Evolutionary conservation across 2,329 filamentous ascomycete genomes (phyloP).

Genomic region (Curvularia eragrostidis): DNA sequence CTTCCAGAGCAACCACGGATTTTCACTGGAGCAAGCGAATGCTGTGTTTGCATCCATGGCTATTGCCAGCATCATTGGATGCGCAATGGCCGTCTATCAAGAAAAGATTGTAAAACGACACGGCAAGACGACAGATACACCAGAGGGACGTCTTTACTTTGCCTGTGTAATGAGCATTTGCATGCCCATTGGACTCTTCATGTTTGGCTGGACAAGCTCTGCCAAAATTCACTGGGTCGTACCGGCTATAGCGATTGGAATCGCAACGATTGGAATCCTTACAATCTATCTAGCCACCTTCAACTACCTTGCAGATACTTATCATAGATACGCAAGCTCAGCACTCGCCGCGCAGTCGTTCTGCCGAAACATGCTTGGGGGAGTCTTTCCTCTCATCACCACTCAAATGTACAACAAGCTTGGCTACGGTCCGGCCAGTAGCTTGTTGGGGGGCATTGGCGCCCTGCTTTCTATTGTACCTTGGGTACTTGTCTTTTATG

Average conservation of each 20-base stretch:
- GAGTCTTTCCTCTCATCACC: slow-evolving; percentile 80
- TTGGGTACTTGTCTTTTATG: slow-evolving; percentile 83
- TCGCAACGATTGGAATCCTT: slow-evolving; percentile 85
- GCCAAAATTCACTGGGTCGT: slow-evolving; percentile 72
- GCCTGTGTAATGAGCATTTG: slow-evolving; percentile 77
- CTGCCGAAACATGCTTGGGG: slow-evolving; percentile 83
- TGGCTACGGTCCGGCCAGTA: slow-evolving; percentile 73
- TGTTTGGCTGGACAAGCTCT: slow-evolving; percentile 76
- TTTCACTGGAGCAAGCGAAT: slow-evolving; percentile 71
- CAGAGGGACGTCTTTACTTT: slow-evolving; percentile 84
- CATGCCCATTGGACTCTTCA: slow-evolving; percentile 80
- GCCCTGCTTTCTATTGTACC: slow-evolving; percentile 77
- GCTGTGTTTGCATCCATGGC: slow-evolving; percentile 77
- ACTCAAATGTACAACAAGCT: slow-evolving; percentile 74
- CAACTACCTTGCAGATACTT: slow-evolving; percentile 90
- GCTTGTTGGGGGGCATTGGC: slow-evolving; percentile 75
- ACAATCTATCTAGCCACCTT: slow-evolving; percentile 80
- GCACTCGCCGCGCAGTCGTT: slow-evolving; percentile 87
- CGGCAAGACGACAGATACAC: slow-evolving; percentile 51
- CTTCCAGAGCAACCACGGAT: slow-evolving; percentile 71
- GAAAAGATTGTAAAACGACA: slow-evolving; percentile 67
- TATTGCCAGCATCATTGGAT: slow-evolving; percentile 70
- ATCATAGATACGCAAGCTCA: slow-evolving; percentile 82
- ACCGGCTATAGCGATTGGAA: slow-evolving; percentile 71
- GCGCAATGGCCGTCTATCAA: slow-evolving; percentile 73